These are phyloP conservation scores for Diaporthe helianthi DNA, from an alignment of 2,329 filamentous ascomycete species.

Conservation along the genomic window DNA sequence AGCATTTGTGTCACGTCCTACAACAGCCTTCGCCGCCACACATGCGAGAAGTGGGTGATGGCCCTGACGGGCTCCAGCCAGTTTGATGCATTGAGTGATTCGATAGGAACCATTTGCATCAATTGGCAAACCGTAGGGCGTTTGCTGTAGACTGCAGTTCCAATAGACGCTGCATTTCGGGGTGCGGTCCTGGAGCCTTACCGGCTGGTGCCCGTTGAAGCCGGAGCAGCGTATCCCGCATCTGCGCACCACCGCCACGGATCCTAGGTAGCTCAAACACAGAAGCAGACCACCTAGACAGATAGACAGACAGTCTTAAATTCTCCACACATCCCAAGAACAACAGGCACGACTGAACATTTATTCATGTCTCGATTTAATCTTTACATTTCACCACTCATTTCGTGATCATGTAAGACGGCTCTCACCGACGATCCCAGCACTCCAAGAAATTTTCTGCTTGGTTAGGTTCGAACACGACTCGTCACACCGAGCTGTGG, in stretches of 20 bases:
- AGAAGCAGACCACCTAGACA: no score
- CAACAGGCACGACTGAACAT: not conserved
- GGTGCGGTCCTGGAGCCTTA: not conserved
- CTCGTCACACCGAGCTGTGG: not conserved
- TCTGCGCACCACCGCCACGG: not conserved
- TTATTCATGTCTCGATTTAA: not conserved
- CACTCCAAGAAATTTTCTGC: constrained; percentile 2
- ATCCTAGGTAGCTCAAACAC: constrained; percentile 18
- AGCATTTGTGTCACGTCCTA: not conserved
- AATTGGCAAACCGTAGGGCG: not conserved
- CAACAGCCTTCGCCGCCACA: not conserved
- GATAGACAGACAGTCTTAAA: not conserved
- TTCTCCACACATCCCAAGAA: not conserved
- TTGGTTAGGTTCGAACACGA: not conserved
- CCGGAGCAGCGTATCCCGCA: constrained; percentile 8
- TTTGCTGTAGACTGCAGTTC: not conserved
- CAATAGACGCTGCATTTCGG: no score
- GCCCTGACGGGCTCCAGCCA: not conserved
- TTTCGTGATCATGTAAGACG: not conserved
- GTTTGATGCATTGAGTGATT: not conserved
- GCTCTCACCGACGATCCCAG: not conserved
- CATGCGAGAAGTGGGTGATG: not conserved
- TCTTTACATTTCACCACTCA: not conserved
- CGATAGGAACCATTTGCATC: not conserved
- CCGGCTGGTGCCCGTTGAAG: not conserved